phyloP scores from a whole-genome alignment of 2,329 filamentous ascomycete genomes.

The Ilyonectria robusta region DNA sequence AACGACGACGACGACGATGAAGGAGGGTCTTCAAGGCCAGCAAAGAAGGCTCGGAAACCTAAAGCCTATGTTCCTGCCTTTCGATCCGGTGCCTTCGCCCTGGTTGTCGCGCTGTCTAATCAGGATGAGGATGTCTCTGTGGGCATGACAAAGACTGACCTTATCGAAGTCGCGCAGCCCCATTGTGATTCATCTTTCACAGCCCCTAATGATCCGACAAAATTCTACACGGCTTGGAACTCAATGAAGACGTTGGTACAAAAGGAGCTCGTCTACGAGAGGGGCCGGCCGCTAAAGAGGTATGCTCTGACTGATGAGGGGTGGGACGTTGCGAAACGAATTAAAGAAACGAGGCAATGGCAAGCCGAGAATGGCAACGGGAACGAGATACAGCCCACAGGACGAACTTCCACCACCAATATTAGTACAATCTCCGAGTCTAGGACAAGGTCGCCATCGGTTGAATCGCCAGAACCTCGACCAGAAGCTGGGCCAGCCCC shows the following conservation, averaged over 20 bases:
- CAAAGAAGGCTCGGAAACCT: conserved; percentile 71
- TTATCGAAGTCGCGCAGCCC: conserved; percentile 79
- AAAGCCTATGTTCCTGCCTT: conserved; percentile 81
- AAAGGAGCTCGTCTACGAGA: conserved; percentile 82
- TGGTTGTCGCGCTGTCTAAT: conserved; percentile 77
- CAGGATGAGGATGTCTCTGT: conserved; percentile 65
- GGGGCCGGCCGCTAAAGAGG: conserved; percentile 75
- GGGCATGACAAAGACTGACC: conserved; percentile 76
- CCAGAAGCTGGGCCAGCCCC: conserved; percentile 23
- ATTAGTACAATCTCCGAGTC: conserved; percentile 11
- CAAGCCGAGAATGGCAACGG: conserved; percentile 43
- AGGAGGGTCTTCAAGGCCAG: conserved; percentile 54
- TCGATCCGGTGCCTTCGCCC: conserved; percentile 81
- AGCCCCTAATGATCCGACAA: conserved; percentile 75
- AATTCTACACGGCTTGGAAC: conserved; percentile 85
- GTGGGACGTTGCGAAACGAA: conserved; percentile 79
- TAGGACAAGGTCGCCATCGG: conserved; percentile 36
- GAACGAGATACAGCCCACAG: conserved; percentile 24
- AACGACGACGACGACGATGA: conserved; percentile 55
- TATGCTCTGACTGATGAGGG: conserved; percentile 84
- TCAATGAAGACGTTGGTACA: conserved; percentile 83
- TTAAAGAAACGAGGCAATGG: conserved; percentile 67
- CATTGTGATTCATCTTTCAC: conserved; percentile 82
- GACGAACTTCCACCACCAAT: conserved; percentile 14
- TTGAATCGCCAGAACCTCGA: conserved; percentile 30